A percentile compares a stretch with the other conserved stretches of the same genome.
These are phyloP conservation scores for Phytophthora rubi DNA, from an alignment of 352 stramenopile species.

Conservation along the genomic window DNA sequence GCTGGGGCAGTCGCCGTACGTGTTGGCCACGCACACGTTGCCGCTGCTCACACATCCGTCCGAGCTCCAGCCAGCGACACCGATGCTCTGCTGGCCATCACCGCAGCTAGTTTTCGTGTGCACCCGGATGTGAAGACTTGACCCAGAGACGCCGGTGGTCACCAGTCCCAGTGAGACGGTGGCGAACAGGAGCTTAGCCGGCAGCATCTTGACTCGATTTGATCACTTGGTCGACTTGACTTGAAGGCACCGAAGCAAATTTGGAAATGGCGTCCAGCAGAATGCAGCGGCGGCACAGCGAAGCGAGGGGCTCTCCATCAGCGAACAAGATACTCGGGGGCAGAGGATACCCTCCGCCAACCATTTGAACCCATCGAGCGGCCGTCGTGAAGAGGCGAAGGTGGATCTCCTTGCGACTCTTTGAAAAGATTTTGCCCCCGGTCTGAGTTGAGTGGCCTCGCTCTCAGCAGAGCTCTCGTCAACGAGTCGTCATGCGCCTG, in stretches of 20 bases:
- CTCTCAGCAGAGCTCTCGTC: not conserved
- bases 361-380: slow-evolving; percentile 14
- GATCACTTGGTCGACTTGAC: slow-evolving; percentile 24
- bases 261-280: slow-evolving; percentile 20
- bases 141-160: slow-evolving; percentile 19
- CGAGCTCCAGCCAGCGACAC: slow-evolving; percentile 21
- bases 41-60: slow-evolving; percentile 27
- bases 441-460: not conserved
- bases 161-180: slow-evolving; percentile 15
- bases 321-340: not conserved
- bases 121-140: slow-evolving; percentile 32
- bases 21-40: slow-evolving; percentile 33
- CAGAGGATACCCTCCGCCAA: not conserved
- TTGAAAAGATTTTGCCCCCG: slow-evolving; percentile 2
- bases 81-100: slow-evolving; percentile 28
- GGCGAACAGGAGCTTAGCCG: slow-evolving; percentile 19
- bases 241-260: slow-evolving; percentile 17
- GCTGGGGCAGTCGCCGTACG: slow-evolving; percentile 26
- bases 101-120: slow-evolving; percentile 19
- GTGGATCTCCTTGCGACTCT: slow-evolving; percentile 2
- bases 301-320: not conserved
- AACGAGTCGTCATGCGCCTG: not conserved
- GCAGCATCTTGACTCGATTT: slow-evolving; percentile 28
- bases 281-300: slow-evolving; percentile 19
- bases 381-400: slow-evolving; percentile 4